These are phyloP conservation scores for Aquilaria sinensis DNA, from an alignment of 345 rosid species.

Conservation along the genomic window DNA sequence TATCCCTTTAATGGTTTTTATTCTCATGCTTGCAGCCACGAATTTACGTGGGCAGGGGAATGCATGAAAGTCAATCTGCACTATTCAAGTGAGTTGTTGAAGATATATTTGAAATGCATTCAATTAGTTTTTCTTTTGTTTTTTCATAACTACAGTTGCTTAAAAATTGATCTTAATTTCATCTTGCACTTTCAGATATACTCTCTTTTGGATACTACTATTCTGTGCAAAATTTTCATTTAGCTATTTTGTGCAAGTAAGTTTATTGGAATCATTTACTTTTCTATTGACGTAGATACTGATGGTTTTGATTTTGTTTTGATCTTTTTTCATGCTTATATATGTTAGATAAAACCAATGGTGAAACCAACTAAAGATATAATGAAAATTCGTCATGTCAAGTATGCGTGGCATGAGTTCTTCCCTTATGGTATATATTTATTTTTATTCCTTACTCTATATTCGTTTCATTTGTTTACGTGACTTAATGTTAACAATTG, in stretches of 20 bases:
- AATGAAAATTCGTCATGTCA: constrained; percentile 58
- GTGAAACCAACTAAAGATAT: constrained; percentile 90
- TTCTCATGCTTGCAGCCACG: constrained; percentile 64
- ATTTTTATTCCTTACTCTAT: constrained; percentile 1
- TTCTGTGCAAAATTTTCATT: constrained; percentile 60
- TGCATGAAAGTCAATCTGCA: constrained; percentile 96
- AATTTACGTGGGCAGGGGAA: constrained; percentile 90
- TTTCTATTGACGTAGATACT: background rate
- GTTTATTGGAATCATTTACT: constrained; percentile 10
- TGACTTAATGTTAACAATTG: constrained; percentile 9
- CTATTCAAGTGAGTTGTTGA: constrained; percentile 68
- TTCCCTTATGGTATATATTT: constrained; percentile 59
- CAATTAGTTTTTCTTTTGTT: constrained; percentile 1
- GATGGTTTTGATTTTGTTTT: background rate
- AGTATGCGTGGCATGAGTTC: constrained; percentile 86
- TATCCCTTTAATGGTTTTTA: constrained; percentile 15
- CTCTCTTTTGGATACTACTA: constrained; percentile 82
- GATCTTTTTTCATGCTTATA: constrained; percentile 10
- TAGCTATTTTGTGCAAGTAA: constrained; percentile 84
- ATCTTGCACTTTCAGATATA: constrained; percentile 56
- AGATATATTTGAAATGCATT: background rate
- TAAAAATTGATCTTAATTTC: constrained; percentile 2
- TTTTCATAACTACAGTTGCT: constrained; percentile 9
- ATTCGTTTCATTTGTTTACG: constrained; percentile 10
- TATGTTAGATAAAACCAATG: constrained; percentile 62